Percentiles rank a stretch among this genome's conserved stretches.
Conservation (phyloP, 106 monocot species). For the Dactylorhiza incarnata region DNA sequence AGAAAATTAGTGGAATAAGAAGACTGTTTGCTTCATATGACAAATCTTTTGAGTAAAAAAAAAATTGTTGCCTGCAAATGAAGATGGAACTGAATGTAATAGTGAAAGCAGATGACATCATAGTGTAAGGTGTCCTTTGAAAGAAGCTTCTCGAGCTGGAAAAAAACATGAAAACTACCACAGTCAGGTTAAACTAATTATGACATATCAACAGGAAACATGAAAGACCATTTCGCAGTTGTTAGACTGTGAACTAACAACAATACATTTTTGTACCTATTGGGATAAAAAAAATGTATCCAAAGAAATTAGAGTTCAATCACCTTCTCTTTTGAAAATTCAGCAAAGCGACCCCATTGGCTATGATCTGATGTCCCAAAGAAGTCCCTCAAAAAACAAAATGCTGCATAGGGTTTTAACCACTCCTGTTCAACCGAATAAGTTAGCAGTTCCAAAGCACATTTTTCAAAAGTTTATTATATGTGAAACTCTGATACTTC, state of each 20-base stretch:
- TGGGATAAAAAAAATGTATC: not conserved
- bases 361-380: conserved; percentile 95
- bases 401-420: conserved; percentile 89
- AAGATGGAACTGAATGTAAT: conserved; percentile 90
- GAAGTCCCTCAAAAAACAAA: conserved; percentile 85
- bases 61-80: conserved; percentile 55
- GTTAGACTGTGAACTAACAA: not conserved
- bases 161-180: not conserved
- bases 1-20: not conserved
- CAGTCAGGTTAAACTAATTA: not conserved
- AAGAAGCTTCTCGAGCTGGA: conserved; percentile 80
- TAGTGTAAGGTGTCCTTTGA: conserved; percentile 68
- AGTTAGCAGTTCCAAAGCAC: conserved; percentile 8
- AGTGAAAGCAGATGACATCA: conserved; percentile 79
- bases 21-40: not conserved
- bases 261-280: not conserved
- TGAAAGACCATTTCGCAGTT: not conserved
- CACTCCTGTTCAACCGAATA: conserved; percentile 51
- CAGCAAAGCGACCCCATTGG: conserved; percentile 83
- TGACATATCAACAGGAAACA: not conserved
- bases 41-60: not conserved
- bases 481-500: not conserved
- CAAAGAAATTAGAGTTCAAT: not conserved
- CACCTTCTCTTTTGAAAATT: conserved; percentile 78
- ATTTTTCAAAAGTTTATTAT: not conserved